phyloP scores from a whole-genome alignment of 768 basidiomycete genomes.

The Scleroderma bovista region DNA sequence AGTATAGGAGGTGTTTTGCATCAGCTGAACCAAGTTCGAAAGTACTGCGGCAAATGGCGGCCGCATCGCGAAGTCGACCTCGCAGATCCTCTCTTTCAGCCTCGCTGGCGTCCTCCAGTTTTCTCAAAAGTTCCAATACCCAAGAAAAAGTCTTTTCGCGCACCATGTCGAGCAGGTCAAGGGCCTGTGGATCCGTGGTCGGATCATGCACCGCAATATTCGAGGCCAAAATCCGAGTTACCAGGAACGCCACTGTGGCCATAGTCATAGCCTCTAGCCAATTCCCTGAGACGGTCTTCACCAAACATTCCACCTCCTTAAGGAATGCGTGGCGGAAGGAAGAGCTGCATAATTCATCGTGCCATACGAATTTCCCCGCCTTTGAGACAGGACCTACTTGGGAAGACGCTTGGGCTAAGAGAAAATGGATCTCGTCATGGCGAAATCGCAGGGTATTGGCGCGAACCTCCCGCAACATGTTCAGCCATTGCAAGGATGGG shows the following conservation, averaged over 20 bases:
- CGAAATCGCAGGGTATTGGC: slow-evolving; percentile 31
- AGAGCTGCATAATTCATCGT: slow-evolving; percentile 26
- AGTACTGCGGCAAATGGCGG: slow-evolving; percentile 10
- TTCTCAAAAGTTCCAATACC: slow-evolving; percentile 23
- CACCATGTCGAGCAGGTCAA: slow-evolving; percentile 20
- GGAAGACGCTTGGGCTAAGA: slow-evolving; percentile 37
- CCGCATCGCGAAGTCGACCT: slow-evolving; percentile 2
- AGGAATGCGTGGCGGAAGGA: slow-evolving; percentile 31
- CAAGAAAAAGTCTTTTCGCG: slow-evolving; percentile 27
- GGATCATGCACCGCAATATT: background rate
- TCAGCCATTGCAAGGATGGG: slow-evolving; percentile 39
- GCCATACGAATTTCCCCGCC: slow-evolving; percentile 28
- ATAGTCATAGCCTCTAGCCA: slow-evolving; percentile 31
- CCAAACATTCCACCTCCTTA: slow-evolving; percentile 23
- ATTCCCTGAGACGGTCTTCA: slow-evolving; percentile 29
- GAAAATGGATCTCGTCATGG: slow-evolving; percentile 31
- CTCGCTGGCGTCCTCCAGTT: slow-evolving; percentile 7
- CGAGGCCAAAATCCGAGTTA: slow-evolving; percentile 29
- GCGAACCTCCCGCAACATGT: slow-evolving; percentile 38
- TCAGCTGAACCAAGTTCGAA: slow-evolving; percentile 17
- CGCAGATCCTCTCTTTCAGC: background rate
- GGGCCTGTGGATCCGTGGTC: slow-evolving; percentile 12
- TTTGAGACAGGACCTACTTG: slow-evolving; percentile 30
- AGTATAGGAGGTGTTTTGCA: slow-evolving; percentile 12
- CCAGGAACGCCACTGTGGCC: slow-evolving; percentile 25